Base-by-base conservation (phyloP, 73 alveolate genomes). In the Paramecium sonneborni region DNA sequence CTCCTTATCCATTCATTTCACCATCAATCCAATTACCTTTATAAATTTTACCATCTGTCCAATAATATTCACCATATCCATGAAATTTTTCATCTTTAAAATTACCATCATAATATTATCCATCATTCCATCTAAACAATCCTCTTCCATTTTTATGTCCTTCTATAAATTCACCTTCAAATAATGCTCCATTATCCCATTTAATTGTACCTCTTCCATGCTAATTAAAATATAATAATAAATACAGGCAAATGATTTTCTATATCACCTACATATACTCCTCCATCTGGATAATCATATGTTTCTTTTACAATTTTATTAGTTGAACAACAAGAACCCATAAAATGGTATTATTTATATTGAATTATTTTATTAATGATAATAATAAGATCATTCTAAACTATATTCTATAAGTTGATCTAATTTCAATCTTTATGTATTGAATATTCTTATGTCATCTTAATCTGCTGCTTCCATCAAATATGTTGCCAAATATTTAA, bases 21-120 rank as follows among this genome's bases (percentile, higher is more conserved):
- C 70, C 70, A 34, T 57, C 57, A 5, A 55, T 26, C 91, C 93
- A 86, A 18, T 86, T 58, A 9, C 93, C 93, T 28, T 91, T 68
- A 68, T 95, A 96, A 20, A 93, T 85, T n/a, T 93, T 85, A 18
- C 98, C 98, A 88, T 95, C 97, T 32, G 48, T 35, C 96, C 98
- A 92, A 23, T 92, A 55, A 68, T 32, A 67, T 69, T 86, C 84
- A 18, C 93, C 93, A 86, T 86, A 86, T 8, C 93, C 93, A 68
- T 86, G 87, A 30, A 86, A 28, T 57, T 34, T 34, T 21, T 86
- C 84, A 68, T 86, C 92, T 41, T 86, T 86, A 38, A 86, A 86
- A 86, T 57, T 68, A 24, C 93, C 93, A 57, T 86, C 93, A 41
- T 86, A 86, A 30, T 55, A 39, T 55, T 30, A 57, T 1, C 93